phyloP scores from a whole-genome alignment of 176 grass and related monocot species.

The Cymbopogon citratus region DNA sequence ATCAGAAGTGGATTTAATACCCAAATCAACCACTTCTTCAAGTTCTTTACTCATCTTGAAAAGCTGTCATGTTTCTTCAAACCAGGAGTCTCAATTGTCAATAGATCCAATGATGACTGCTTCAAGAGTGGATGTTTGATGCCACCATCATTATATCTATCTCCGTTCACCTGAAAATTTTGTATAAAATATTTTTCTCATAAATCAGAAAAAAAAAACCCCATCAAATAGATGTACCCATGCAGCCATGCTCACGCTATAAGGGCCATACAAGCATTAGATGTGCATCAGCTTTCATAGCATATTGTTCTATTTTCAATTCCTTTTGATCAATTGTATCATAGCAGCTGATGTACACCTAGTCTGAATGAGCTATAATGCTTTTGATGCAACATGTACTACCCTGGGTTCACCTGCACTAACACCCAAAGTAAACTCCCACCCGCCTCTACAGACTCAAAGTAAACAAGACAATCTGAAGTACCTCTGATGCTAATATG shows the following conservation, averaged over 20 bases:
- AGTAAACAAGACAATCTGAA: slow-evolving; percentile 6
- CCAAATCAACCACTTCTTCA: slow-evolving; percentile 57
- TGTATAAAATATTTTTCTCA: slow-evolving; percentile 13
- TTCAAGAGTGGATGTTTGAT: slow-evolving; percentile 38
- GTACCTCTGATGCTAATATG: slow-evolving; percentile 53
- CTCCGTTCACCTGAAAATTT: slow-evolving; percentile 35
- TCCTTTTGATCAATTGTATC: neutral
- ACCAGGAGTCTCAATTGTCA: slow-evolving; percentile 42
- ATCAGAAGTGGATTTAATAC: slow-evolving; percentile 50
- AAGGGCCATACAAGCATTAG: neutral
- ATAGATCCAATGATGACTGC: slow-evolving; percentile 49
- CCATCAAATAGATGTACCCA: neutral
- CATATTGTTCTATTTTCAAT: neutral
- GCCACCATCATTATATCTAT: slow-evolving; percentile 30
- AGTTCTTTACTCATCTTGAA: slow-evolving; percentile 80
- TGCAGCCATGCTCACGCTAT: neutral
- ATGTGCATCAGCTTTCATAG: slow-evolving; percentile 16
- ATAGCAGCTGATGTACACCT: neutral
- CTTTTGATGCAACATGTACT: slow-evolving; percentile 5
- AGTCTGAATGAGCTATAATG: neutral
- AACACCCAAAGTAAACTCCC: neutral
- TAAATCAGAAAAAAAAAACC: neutral
- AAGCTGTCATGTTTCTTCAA: slow-evolving; percentile 83
- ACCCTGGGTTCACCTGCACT: neutral
- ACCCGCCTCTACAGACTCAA: neutral